phyloP scores from a whole-genome alignment of 306 rosid species.

The Albizia julibrissin region DNA sequence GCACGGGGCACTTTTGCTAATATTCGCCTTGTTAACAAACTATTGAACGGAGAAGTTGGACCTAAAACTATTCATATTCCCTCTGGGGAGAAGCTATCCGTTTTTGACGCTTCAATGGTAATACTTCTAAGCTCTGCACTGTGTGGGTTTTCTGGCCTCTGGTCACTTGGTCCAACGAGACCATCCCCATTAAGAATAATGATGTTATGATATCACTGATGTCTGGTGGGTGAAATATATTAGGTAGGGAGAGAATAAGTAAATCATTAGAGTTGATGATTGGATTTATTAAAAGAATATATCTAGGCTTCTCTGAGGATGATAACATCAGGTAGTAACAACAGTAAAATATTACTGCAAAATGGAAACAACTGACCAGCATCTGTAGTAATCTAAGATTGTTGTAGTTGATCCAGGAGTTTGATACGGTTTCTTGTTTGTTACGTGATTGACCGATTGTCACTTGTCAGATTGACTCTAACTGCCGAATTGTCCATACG shows the following conservation, averaged over 20 bases:
- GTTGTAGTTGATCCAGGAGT: not conserved
- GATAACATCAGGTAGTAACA: not conserved
- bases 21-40: conserved; percentile 87
- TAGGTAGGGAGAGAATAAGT: not conserved
- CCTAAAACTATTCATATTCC: conserved; percentile 90
- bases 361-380: not conserved
- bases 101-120: conserved; percentile 89
- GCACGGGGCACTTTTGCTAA: conserved; percentile 96
- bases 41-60: conserved; percentile 92
- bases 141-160: conserved; percentile 5
- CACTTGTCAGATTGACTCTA: conserved; percentile 6
- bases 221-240: not conserved
- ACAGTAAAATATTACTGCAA: not conserved
- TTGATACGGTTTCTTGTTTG: not conserved
- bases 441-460: not conserved
- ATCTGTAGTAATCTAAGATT: not conserved
- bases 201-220: not conserved
- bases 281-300: not conserved
- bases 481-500: conserved; percentile 9
- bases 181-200: not conserved
- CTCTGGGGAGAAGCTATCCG: conserved; percentile 82
- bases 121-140: conserved; percentile 32
- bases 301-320: not conserved
- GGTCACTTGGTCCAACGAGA: not conserved
- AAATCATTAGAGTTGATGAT: conserved; percentile 1